Base-by-base conservation (phyloP, 106 monocot genomes). In the Cymbidium sinense region DNA sequence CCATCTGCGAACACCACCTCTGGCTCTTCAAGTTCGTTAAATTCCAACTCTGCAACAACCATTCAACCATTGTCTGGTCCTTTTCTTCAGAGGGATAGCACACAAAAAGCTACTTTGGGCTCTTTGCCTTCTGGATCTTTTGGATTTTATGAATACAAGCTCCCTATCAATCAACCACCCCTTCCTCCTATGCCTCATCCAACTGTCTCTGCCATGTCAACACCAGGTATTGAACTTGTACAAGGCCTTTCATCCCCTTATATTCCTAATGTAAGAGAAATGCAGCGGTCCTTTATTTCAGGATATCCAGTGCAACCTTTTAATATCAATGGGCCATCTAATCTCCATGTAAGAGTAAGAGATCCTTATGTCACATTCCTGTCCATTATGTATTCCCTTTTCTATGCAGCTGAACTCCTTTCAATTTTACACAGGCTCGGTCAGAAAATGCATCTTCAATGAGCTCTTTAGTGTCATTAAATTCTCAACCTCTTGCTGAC, bases 181-280 rank as follows among this genome's bases (percentile, higher is more conserved):
- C 80, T 95, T 52, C 99, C 99, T 50, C 90, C 90, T 34, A 86
- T 76, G 54, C 98, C 98, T 12, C 95, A 92, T 77, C 95, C 99
- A 80, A 77, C 34, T 79, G 9, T 85, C 29, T 71, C 85, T 70
- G 36, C 80, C 67, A 39, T 90, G 67, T 70, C 84, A 64, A 29
- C 81, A 34, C 83, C 83, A 74, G 76, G 76, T 83, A n/a, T 77
- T 41, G 91, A 91, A 29, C 25, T 75, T 80, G 64, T 44, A 21
- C 85, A 80, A 75, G 62, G 83, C 35, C 83, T 84, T 47, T 72
- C 80, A 33, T 76, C 79, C 7, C 74, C 82, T 43, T 85, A 79
- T 74, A 77, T 81, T 13, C 90, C 87, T 34, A 44, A 37, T 62
- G 73, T 81, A 25, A 88, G 88, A 83, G 90, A 94, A 75, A 13